These are phyloP conservation scores for Diaporthe aspalathi DNA, from an alignment of 2,329 filamentous ascomycete genomes.

Conservation along the genomic window DNA sequence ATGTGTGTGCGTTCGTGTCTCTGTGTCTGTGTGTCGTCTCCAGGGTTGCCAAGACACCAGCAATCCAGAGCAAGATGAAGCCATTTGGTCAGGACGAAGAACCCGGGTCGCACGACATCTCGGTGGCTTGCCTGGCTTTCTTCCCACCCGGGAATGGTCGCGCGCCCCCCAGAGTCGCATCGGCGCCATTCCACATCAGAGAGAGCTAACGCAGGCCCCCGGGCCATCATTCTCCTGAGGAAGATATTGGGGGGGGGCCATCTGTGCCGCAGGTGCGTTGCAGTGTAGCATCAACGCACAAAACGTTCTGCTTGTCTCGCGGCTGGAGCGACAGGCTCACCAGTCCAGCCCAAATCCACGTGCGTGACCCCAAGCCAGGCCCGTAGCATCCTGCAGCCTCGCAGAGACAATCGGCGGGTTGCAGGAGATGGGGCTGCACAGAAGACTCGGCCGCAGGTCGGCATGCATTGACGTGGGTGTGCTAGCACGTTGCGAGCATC, in stretches of 20 bases:
- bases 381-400: constrained; percentile 20
- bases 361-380: not conserved
- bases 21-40: not conserved
- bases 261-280: no score
- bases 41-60: constrained; percentile 10
- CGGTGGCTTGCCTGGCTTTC: not conserved
- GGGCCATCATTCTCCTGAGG: not conserved
- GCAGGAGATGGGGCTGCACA: constrained; percentile 1
- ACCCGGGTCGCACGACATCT: not conserved
- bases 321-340: not conserved
- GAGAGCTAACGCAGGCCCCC: constrained; percentile 27
- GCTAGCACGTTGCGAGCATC: not conserved
- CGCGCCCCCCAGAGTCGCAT: constrained; percentile 1
- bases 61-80: constrained; percentile 27
- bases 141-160: constrained; percentile 10
- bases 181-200: constrained; percentile 24
- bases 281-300: constrained; percentile 4
- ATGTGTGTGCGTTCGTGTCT: not conserved
- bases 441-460: no score
- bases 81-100: constrained; percentile 9
- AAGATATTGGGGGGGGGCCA: no score
- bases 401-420: not conserved
- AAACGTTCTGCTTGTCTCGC: not conserved
- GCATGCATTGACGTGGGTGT: not conserved
- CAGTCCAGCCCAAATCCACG: not conserved